phyloP scores from a whole-genome alignment of 257 asterid species.

The Solanum virginianum region DNA sequence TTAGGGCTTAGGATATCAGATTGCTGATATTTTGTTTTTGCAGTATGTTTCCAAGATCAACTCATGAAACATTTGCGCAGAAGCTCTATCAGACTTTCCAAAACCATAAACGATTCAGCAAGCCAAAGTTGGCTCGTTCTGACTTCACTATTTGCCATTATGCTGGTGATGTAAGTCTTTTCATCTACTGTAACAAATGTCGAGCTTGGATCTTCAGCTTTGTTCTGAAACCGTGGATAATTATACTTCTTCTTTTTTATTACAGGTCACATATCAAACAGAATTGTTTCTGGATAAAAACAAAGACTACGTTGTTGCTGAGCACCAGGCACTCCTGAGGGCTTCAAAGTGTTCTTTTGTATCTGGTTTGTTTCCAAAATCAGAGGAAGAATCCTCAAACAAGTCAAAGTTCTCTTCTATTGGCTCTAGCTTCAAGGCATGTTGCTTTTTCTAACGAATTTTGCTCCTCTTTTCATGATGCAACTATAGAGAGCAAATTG shows the following conservation, averaged over 20 bases:
- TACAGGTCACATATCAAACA: conserved; percentile 68
- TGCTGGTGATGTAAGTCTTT: conserved; percentile 85
- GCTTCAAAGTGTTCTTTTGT: conserved; percentile 52
- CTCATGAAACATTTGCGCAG: conserved; percentile 89
- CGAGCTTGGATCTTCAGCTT: neutral
- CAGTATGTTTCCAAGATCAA: conserved; percentile 97
- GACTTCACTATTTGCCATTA: conserved; percentile 90
- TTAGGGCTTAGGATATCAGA: neutral
- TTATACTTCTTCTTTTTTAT: neutral
- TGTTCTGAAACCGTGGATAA: neutral
- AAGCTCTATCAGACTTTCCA: conserved; percentile 83
- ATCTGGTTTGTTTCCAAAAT: conserved; percentile 46
- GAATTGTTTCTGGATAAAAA: conserved; percentile 55
- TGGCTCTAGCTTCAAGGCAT: conserved; percentile 59
- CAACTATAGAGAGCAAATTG: neutral
- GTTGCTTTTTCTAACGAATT: neutral
- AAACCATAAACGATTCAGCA: conserved; percentile 79
- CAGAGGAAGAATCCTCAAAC: conserved; percentile 55
- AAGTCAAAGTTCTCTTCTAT: conserved; percentile 60
- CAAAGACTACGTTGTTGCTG: conserved; percentile 67
- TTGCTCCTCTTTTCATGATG: neutral
- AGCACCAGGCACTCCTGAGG: conserved; percentile 64
- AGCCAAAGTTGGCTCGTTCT: conserved; percentile 86
- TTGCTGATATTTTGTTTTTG: conserved; percentile 5
- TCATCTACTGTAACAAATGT: neutral